These are phyloP conservation scores for Candida anglica DNA, from an alignment of 805 yeast species.

Conservation along the genomic window DNA sequence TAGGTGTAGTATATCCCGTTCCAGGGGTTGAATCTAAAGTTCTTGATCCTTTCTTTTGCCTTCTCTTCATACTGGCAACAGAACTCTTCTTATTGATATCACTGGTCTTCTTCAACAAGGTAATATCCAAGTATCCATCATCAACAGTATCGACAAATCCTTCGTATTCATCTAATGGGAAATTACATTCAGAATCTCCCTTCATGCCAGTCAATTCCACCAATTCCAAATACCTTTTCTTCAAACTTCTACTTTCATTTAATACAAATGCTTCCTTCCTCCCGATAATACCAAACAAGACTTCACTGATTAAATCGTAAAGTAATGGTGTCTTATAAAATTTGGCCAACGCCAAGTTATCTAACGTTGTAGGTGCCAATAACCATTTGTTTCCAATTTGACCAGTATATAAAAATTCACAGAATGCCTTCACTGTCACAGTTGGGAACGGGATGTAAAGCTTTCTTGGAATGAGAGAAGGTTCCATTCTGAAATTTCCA, in stretches of 20 bases:
- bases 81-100: constrained; percentile 20
- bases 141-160: constrained; percentile 56
- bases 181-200: constrained; percentile 19
- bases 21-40: neutral
- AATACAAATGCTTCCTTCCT: constrained; percentile 55
- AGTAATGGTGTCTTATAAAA: constrained; percentile 66
- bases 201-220: constrained; percentile 20
- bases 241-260: constrained; percentile 35
- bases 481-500: constrained; percentile 44
- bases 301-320: constrained; percentile 66
- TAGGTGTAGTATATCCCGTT: neutral
- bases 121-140: constrained; percentile 60
- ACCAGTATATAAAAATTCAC: constrained; percentile 75
- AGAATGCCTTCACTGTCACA: constrained; percentile 56
- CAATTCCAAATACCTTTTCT: constrained; percentile 21
- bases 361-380: constrained; percentile 65
- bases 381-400: constrained; percentile 75
- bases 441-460: constrained; percentile 67
- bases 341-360: constrained; percentile 58
- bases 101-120: constrained; percentile 46
- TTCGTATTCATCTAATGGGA: constrained; percentile 49
- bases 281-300: constrained; percentile 65
- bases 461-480: constrained; percentile 62
- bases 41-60: constrained; percentile 13
- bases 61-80: constrained; percentile 8